These are phyloP conservation scores for Cytidiella melzeri DNA, from an alignment of 768 basidiomycete species.

Conservation along the genomic window DNA sequence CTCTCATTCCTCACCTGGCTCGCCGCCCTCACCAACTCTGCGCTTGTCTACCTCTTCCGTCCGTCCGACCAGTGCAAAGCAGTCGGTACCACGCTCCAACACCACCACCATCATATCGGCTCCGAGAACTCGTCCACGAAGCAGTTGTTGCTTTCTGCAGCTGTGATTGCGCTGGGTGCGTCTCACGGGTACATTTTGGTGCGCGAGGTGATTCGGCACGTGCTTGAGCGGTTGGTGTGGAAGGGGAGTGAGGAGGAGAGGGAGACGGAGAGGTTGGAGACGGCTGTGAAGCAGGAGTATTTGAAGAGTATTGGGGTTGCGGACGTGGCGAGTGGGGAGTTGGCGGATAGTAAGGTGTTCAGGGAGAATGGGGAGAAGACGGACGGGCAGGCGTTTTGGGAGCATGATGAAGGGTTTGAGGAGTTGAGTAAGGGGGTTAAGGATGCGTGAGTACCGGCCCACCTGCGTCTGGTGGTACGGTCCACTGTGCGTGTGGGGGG, in stretches of 20 bases:
- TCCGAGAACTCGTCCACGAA: constrained; percentile 8
- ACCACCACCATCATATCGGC: constrained; percentile 16
- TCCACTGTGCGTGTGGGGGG: background rate
- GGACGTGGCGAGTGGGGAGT: constrained; percentile 16
- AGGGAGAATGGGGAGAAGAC: constrained; percentile 6
- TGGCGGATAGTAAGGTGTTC: constrained; percentile 13
- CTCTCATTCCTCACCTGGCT: constrained; percentile 88
- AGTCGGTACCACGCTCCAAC: constrained; percentile 22
- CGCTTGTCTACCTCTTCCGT: constrained; percentile 87
- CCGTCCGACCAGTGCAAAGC: constrained; percentile 31
- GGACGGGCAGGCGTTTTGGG: constrained; percentile 13
- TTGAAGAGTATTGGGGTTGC: constrained; percentile 26
- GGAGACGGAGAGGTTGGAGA: constrained; percentile 49
- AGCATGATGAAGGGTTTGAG: constrained; percentile 12
- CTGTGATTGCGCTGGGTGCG: constrained; percentile 65
- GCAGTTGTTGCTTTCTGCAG: constrained; percentile 25
- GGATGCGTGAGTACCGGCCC: constrained; percentile 7
- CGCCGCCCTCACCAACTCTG: constrained; percentile 79
- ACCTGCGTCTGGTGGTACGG: background rate
- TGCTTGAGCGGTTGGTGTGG: constrained; percentile 78
- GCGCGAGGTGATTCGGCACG: constrained; percentile 52
- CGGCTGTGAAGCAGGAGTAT: constrained; percentile 42
- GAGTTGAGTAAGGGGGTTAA: constrained; percentile 13
- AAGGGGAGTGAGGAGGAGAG: constrained; percentile 61
- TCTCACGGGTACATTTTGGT: constrained; percentile 81